These are phyloP conservation scores for Brettanomyces naardenensis DNA, from an alignment of 805 yeast genomes.

Conservation along the genomic window DNA sequence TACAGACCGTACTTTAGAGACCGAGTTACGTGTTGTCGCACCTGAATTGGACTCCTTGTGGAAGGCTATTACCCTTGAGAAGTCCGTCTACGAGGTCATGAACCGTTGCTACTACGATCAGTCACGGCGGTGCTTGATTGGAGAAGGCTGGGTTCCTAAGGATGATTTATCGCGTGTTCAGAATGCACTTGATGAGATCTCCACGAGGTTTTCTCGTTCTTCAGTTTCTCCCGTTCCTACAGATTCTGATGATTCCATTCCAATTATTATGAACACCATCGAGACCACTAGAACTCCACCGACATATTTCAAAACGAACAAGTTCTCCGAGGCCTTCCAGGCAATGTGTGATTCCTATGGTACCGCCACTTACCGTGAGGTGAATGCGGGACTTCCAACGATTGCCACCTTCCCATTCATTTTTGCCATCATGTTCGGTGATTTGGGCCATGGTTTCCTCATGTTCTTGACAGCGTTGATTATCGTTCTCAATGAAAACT, in stretches of 20 bases:
- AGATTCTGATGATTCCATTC: slow-evolving; percentile 20
- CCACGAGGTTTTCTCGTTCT: slow-evolving; percentile 16
- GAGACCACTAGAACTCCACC: slow-evolving; percentile 86
- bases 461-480: slow-evolving; percentile 64
- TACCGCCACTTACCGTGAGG: slow-evolving; percentile 85
- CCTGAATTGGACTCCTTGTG: slow-evolving; percentile 57
- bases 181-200: slow-evolving; percentile 34
- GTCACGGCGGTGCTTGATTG: slow-evolving; percentile 56
- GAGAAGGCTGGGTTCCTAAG: slow-evolving; percentile 70
- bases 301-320: slow-evolving; percentile 89
- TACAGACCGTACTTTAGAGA: slow-evolving; percentile 45
- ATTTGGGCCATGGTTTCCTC: slow-evolving; percentile 90
- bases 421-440: slow-evolving; percentile 99
- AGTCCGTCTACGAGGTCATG: slow-evolving; percentile 48
- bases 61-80: slow-evolving; percentile 44
- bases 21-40: slow-evolving; percentile 59
- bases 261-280: slow-evolving; percentile 41
- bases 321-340: slow-evolving; percentile 91
- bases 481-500: slow-evolving; percentile 67
- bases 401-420: slow-evolving; percentile 94
- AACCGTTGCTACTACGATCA: slow-evolving; percentile 64
- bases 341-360: slow-evolving; percentile 94
- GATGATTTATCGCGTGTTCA: slow-evolving; percentile 42
- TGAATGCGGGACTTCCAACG: slow-evolving; percentile 93
- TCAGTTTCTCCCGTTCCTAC: slow-evolving; percentile 4